Conservation (phyloP, 441 rosid genomes). For the Croton setiger region DNA sequence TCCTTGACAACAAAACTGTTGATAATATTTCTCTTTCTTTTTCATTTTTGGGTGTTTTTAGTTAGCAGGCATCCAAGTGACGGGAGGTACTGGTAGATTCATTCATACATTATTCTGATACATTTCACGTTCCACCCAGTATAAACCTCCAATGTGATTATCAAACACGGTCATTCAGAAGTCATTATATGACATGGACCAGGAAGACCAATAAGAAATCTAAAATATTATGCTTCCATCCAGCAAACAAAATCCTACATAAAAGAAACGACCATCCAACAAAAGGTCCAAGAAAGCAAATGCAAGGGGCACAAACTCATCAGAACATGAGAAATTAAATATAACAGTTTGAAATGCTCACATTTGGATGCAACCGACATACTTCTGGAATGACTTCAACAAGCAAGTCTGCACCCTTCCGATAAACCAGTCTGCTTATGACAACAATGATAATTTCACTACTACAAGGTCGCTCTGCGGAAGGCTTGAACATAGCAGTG, state of each 20-base stretch:
- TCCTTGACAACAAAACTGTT: background rate
- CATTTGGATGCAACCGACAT: slow-evolving; percentile 68
- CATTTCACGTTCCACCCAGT: background rate
- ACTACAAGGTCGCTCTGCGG: slow-evolving; percentile 45
- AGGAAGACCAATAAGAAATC: background rate
- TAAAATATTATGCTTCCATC: background rate
- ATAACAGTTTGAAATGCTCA: slow-evolving; percentile 34
- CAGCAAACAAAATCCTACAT: background rate
- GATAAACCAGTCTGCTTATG: slow-evolving; percentile 92
- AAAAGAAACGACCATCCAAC: background rate
- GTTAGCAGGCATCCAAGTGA: background rate
- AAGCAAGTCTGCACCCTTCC: slow-evolving; percentile 96
- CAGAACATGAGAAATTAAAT: background rate
- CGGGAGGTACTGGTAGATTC: background rate
- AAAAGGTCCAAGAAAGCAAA: background rate
- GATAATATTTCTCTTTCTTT: too few species aligned
- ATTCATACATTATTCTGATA: background rate
- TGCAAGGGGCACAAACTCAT: background rate
- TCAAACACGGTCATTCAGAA: background rate
- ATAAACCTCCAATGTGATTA: background rate
- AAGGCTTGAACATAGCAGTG: slow-evolving; percentile 94
- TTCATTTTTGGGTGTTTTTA: background rate
- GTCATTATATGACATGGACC: background rate
- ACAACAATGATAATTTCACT: slow-evolving; percentile 80
- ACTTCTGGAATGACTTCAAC: slow-evolving; percentile 97